These are phyloP conservation scores for Cladosporium velox DNA, from an alignment of 2,329 filamentous ascomycete species.

Conservation along the genomic window DNA sequence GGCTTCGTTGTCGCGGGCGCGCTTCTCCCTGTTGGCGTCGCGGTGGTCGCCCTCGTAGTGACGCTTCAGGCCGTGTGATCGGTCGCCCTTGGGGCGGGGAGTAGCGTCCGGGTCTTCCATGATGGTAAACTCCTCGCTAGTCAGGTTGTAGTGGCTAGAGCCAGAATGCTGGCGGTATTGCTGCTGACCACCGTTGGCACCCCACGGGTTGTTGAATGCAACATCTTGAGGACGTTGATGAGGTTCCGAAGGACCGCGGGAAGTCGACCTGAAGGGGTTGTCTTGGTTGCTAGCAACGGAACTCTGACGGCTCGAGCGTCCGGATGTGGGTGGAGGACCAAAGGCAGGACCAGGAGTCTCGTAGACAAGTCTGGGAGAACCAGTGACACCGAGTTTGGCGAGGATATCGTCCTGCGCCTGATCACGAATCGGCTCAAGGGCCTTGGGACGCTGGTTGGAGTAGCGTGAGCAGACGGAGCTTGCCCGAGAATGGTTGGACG, in stretches of 20 bases:
- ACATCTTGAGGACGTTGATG: not conserved
- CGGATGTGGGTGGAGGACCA: conserved; percentile 32
- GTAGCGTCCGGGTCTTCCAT: conserved; percentile 26
- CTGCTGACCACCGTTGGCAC: conserved; percentile 18
- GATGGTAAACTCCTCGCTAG: conserved; percentile 24
- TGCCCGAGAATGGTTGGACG: conserved; percentile 30
- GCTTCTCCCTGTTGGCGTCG: conserved; percentile 18
- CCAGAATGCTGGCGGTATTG: conserved; percentile 25
- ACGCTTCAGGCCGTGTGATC: conserved; percentile 27
- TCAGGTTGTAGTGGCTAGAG: conserved; percentile 22
- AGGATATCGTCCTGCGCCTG: conserved; percentile 39
- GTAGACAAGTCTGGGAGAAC: conserved; percentile 41
- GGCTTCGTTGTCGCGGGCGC: conserved; percentile 24
- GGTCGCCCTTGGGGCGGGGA: conserved; percentile 24
- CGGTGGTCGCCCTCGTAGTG: conserved; percentile 24
- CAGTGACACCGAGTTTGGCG: conserved; percentile 40
- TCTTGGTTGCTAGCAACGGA: conserved; percentile 19
- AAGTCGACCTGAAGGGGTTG: not conserved
- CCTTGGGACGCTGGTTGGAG: conserved; percentile 29
- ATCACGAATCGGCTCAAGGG: conserved; percentile 33
- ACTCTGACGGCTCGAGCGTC: conserved; percentile 18
- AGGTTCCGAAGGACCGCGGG: conserved; percentile 7
- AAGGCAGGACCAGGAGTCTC: conserved; percentile 42
- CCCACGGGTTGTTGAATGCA: conserved; percentile 12
- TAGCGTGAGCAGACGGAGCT: conserved; percentile 32